Evolutionary conservation across 1,139 yeast genomes (phyloP).

Genomic region (Protomyces lactucae-debilis): DNA sequence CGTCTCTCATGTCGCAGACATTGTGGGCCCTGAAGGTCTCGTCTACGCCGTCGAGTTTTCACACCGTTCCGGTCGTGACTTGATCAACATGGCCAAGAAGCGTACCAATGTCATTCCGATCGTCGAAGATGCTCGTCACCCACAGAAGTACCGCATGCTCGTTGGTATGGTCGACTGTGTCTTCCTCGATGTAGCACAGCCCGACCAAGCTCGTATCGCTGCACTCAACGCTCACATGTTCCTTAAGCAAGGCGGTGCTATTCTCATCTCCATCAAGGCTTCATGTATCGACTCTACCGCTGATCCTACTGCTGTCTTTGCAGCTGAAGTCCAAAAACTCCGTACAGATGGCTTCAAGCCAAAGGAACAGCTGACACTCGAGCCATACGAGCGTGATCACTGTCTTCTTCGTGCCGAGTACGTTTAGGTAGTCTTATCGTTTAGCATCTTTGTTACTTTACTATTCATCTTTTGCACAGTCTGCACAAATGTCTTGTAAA

Average conservation of each 20-base stretch:
- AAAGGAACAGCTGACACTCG: slow-evolving; percentile 94
- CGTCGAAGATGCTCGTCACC: slow-evolving; percentile 99
- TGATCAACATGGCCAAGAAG: slow-evolving; percentile 99
- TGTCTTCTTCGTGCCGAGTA: slow-evolving; percentile 97
- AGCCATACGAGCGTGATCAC: slow-evolving; percentile 72
- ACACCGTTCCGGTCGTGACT: slow-evolving; percentile 99
- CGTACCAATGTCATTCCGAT: slow-evolving; percentile 98
- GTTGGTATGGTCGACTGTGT: slow-evolving; percentile 98
- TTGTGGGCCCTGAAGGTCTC: slow-evolving; percentile 98
- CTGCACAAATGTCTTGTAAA: too few relatives aligned
- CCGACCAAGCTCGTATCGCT: slow-evolving; percentile 99
- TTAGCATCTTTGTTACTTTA: neutral
- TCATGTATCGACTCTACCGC: slow-evolving; percentile 99
- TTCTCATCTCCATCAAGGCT: slow-evolving; percentile 96
- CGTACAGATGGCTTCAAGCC: slow-evolving; percentile 99
- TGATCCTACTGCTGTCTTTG: slow-evolving; percentile 98
- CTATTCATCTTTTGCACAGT: neutral
- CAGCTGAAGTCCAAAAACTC: slow-evolving; percentile 97
- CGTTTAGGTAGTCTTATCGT: neutral
- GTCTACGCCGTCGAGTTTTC: slow-evolving; percentile 99
- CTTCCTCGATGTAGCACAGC: slow-evolving; percentile 99
- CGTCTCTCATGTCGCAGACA: slow-evolving; percentile 95
- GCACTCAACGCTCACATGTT: slow-evolving; percentile 97
- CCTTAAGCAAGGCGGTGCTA: slow-evolving; percentile 97
- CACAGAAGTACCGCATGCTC: slow-evolving; percentile 97